Evolutionary conservation across 2,329 filamentous ascomycete genomes (phyloP).

Genomic region (Huntiella omanensis): DNA sequence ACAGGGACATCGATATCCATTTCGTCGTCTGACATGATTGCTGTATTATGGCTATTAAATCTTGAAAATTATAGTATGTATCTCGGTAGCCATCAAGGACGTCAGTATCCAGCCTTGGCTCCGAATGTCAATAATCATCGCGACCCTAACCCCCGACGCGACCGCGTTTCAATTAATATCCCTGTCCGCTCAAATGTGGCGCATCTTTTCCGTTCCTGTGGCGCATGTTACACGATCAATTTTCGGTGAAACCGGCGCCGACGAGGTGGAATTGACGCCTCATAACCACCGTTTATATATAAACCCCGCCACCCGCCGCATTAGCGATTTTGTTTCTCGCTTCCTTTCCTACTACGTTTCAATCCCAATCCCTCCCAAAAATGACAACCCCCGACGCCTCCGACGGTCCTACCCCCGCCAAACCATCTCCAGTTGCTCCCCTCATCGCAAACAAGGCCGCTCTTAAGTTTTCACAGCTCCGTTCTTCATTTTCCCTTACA

Average conservation of each 20-base stretch:
- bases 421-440: slow-evolving; percentile 58
- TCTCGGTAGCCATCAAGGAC: too few species aligned
- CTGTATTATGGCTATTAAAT: background rate
- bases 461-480: slow-evolving; percentile 6
- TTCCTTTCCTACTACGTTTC: background rate
- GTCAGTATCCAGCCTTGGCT: too few species aligned
- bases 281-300: too few species aligned
- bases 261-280: too few species aligned
- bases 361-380: background rate
- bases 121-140: background rate
- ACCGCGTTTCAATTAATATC: too few species aligned
- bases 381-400: slow-evolving; percentile 48
- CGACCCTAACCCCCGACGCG: background rate
- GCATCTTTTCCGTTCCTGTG: too few species aligned
- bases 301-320: too few species aligned
- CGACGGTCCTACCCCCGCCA: slow-evolving; percentile 70
- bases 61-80: too few species aligned
- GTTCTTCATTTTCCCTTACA: slow-evolving; percentile 3
- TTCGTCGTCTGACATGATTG: slow-evolving; percentile 40
- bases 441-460: slow-evolving; percentile 26
- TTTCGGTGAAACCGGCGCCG: too few species aligned
- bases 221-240: too few species aligned
- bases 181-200: too few species aligned
- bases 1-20: slow-evolving; percentile 41
- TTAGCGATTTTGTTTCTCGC: too few species aligned